Base-by-base conservation (phyloP, 2,329 filamentous ascomycete species). In the Pseudogymnoascus sp. region DNA sequence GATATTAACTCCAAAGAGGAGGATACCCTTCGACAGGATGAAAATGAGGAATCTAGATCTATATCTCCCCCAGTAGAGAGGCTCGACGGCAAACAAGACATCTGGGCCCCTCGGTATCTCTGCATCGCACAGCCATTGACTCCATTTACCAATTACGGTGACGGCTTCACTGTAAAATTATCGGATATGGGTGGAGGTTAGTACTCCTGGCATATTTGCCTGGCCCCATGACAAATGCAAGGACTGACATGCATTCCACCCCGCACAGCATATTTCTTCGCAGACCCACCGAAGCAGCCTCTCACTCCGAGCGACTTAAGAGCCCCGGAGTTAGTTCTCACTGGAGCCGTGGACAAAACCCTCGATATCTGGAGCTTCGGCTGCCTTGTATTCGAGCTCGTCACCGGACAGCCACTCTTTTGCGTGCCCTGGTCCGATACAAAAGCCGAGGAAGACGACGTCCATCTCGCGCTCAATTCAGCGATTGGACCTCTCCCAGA, bases 1-100 rank as follows among this genome's bases (percentile, higher is more conserved):
- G 61, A 72, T 62, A 70, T 76, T 42, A 64, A 71, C 60, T 67
- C 63, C 1, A 13, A 42, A 2, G 40, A 1, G 9, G 40, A 42
- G 9, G 40, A 42, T 6, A 10, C 3, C 17, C 40, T 42, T 0
- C 17, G 17, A 13, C 40, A 42, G 19, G 10, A 42, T 21, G 40
- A 42, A 1, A 21, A 42, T 6, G 19, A 6, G 19, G 19, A 42
- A 42, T 42, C 17, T 1, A 0, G 7, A 21, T 42, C 40, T 0
- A 42, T 6, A 0, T 21, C 40, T 5, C 40, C 40, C 4, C 40
- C 40, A 4, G 10, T 42, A 6, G 40, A 42, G 10, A 42, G 40
- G 10, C 17, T 42, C 9, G 40, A 42, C 9, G 17, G 40, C 9
- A 42, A 42, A 10, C 17, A 21, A 21, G 40, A 21, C 17, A 42